These are phyloP conservation scores for Pugionium dolabratum DNA, from an alignment of 345 rosid species.

Conservation along the genomic window DNA sequence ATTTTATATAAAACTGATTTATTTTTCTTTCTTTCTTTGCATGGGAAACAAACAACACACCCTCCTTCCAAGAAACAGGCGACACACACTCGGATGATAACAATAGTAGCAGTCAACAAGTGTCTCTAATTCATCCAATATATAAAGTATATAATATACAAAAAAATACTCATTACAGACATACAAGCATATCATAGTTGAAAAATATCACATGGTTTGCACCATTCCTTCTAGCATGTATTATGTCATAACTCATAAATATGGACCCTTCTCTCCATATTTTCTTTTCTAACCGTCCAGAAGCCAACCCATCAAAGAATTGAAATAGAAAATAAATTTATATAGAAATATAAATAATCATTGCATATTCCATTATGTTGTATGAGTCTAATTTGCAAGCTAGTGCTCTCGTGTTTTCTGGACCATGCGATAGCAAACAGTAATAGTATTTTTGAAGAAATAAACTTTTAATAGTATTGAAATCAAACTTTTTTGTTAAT, in stretches of 20 bases:
- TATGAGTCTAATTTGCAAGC: constrained; percentile 7
- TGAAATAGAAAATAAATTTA: background rate
- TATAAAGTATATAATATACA: background rate
- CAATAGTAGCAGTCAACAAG: constrained; percentile 38
- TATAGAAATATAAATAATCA: no score
- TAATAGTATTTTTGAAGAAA: no score
- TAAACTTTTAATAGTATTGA: no score
- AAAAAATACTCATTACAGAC: background rate
- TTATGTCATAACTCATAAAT: constrained; percentile 32
- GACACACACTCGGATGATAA: constrained; percentile 38
- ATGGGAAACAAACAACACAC: constrained; percentile 22
- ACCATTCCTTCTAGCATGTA: constrained; percentile 32
- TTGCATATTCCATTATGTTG: background rate
- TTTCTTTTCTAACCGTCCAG: constrained; percentile 32
- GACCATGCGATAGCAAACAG: background rate
- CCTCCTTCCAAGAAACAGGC: constrained; percentile 43
- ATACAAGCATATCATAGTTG: constrained; percentile 20
- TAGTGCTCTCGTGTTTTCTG: background rate
- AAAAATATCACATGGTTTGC: constrained; percentile 40
- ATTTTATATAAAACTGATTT: background rate
- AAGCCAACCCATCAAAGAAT: constrained; percentile 28
- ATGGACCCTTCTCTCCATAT: constrained; percentile 40
- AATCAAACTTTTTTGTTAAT: no score
- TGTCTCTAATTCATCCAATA: constrained; percentile 28
- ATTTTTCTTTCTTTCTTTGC: background rate